These are phyloP conservation scores for Panellus pusillus DNA, from an alignment of 768 basidiomycete genomes.

Conservation along the genomic window DNA sequence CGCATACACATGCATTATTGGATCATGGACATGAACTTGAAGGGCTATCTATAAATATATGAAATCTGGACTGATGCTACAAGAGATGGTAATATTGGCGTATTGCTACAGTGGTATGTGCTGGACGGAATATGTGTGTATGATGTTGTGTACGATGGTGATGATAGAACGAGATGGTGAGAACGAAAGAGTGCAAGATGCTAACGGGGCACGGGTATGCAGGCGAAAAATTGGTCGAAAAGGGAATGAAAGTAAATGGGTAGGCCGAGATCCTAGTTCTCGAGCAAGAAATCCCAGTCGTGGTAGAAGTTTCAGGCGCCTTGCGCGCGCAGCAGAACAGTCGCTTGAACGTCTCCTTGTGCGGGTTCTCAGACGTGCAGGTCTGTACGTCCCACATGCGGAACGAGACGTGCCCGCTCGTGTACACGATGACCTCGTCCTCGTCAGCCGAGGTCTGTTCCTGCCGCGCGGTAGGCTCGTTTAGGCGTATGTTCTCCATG, in stretches of 20 bases:
- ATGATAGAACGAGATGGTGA: constrained; percentile 14
- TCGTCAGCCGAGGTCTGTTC: constrained; percentile 29
- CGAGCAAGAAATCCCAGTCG: constrained; percentile 80
- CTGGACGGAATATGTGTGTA: neutral
- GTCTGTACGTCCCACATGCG: constrained; percentile 80
- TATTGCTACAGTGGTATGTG: constrained; percentile 21
- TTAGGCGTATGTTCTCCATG: constrained; percentile 50
- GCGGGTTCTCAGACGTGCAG: constrained; percentile 59
- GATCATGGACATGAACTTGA: no score
- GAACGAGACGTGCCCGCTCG: constrained; percentile 62
- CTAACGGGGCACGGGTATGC: constrained; percentile 9
- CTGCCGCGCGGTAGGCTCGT: constrained; percentile 26
- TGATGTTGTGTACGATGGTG: neutral
- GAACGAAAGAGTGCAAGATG: constrained; percentile 10
- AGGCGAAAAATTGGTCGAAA: constrained; percentile 12
- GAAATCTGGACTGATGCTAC: constrained; percentile 1
- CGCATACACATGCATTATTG: no score
- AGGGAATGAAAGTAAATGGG: constrained; percentile 4
- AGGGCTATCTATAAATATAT: constrained; percentile 6
- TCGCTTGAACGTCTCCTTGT: constrained; percentile 63
- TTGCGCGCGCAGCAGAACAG: constrained; percentile 61
- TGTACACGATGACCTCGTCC: constrained; percentile 65
- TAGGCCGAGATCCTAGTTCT: constrained; percentile 61
- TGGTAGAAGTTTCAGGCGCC: constrained; percentile 52
- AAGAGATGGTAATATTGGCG: constrained; percentile 6